A percentile compares a stretch with the other conserved stretches of the same genome.
phyloP scores from a whole-genome alignment of 495 filamentous ascomycete genomes.

The Penicillium coprophilum region DNA sequence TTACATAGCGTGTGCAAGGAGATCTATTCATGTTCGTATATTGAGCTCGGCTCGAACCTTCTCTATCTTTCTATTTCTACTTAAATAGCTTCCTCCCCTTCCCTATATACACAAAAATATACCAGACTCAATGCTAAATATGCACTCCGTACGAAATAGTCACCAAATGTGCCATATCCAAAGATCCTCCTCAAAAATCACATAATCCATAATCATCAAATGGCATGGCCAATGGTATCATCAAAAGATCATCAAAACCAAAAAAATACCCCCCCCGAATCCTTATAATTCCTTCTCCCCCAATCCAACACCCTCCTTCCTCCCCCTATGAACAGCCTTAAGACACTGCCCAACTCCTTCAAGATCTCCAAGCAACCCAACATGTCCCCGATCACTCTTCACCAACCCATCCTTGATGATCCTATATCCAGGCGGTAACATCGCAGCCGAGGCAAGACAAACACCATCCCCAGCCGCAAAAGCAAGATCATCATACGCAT shows the following conservation, averaged over 20 bases:
- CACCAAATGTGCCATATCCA: not conserved
- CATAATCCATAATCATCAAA: conserved; percentile 13
- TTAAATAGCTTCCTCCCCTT: not conserved
- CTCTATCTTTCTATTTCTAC: not conserved
- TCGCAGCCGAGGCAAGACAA: conserved; percentile 78
- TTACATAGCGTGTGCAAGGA: conserved; percentile 21
- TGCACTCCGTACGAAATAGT: conserved; percentile 3
- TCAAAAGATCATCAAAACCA: conserved; percentile 11
- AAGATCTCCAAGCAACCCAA: conserved; percentile 81
- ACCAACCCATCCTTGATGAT: conserved; percentile 69
- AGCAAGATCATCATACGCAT: conserved; percentile 83
- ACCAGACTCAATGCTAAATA: not conserved
- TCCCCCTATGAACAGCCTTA: conserved; percentile 60
- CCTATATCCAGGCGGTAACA: conserved; percentile 80
- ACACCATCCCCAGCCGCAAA: conserved; percentile 91
- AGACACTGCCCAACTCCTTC: conserved; percentile 77
- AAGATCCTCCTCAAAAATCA: not conserved
- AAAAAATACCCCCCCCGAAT: not conserved
- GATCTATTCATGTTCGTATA: conserved; percentile 1
- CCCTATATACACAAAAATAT: not conserved
- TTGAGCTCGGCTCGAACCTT: conserved; percentile 1
- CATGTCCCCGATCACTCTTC: conserved; percentile 79
- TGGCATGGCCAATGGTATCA: conserved; percentile 21
- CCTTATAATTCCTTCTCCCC: conserved; percentile 28
- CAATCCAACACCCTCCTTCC: conserved; percentile 69